phyloP scores from a whole-genome alignment of 2,329 filamentous ascomycete species.

The Monilinia laxa region DNA sequence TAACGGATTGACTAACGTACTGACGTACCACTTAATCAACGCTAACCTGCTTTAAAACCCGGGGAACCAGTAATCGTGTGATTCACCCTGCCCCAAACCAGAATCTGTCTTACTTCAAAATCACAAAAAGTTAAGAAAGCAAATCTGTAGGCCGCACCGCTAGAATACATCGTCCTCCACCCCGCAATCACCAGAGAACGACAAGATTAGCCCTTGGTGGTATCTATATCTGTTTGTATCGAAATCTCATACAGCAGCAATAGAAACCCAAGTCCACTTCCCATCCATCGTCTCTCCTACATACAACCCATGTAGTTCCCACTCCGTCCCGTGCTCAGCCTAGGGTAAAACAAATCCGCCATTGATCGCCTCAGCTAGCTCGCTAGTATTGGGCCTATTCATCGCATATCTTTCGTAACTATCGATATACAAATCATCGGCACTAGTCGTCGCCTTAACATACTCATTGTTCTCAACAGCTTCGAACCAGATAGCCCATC shows the following conservation, averaged over 20 bases:
- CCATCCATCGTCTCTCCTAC: background rate
- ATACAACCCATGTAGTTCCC: background rate
- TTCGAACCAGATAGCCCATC: constrained; percentile 43
- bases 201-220: background rate
- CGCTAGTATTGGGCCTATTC: constrained; percentile 58
- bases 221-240: background rate
- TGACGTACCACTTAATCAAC: background rate
- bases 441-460: constrained; percentile 43
- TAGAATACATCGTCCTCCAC: background rate
- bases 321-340: background rate
- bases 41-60: background rate
- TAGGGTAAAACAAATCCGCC: constrained; percentile 45
- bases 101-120: constrained; percentile 6
- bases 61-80: background rate
- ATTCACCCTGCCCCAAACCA: background rate
- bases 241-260: background rate
- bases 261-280: background rate
- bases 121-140: background rate
- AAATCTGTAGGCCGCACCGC: background rate
- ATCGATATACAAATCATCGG: constrained; percentile 60
- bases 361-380: constrained; percentile 60
- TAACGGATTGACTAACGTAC: background rate
- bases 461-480: constrained; percentile 43
- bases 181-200: background rate
- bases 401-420: constrained; percentile 68